Conservation (phyloP, 352 stramenopile species). For the Phytophthora colocasiae region DNA sequence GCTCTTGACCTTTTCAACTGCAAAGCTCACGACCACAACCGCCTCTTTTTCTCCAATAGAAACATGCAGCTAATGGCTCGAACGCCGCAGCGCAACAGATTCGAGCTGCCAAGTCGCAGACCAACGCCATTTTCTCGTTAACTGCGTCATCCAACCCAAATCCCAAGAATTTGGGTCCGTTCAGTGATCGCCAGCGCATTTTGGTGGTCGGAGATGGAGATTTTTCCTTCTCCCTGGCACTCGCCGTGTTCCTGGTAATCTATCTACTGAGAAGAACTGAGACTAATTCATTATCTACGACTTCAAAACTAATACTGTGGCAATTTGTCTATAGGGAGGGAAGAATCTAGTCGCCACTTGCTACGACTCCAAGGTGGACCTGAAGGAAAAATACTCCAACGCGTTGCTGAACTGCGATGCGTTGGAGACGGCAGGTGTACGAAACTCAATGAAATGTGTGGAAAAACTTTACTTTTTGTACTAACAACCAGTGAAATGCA, state of each 20-base stretch:
- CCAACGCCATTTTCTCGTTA: conserved; percentile 73
- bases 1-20: not conserved
- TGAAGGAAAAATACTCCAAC: conserved; percentile 80
- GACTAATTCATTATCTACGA: not conserved
- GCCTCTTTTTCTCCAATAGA: conserved; percentile 16
- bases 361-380: conserved; percentile 75
- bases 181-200: conserved; percentile 77
- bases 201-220: conserved; percentile 88
- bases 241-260: conserved; percentile 74
- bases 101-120: conserved; percentile 61
- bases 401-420: conserved; percentile 73
- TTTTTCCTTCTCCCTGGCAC: conserved; percentile 82
- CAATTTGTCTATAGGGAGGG: conserved; percentile 48
- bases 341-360: conserved; percentile 74
- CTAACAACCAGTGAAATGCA: not conserved
- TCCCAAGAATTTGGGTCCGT: conserved; percentile 79
- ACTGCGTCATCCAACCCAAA: conserved; percentile 84
- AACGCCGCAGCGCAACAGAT: conserved; percentile 32
- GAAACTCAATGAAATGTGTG: not conserved
- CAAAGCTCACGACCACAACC: not conserved
- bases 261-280: too few species aligned
- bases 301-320: conserved; percentile 6
- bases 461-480: not conserved
- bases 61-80: conserved; percentile 17
- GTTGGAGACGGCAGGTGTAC: conserved; percentile 72